Base-by-base conservation (phyloP, 2,329 filamentous ascomycete species). In the Paracamarosporium sp. region DNA sequence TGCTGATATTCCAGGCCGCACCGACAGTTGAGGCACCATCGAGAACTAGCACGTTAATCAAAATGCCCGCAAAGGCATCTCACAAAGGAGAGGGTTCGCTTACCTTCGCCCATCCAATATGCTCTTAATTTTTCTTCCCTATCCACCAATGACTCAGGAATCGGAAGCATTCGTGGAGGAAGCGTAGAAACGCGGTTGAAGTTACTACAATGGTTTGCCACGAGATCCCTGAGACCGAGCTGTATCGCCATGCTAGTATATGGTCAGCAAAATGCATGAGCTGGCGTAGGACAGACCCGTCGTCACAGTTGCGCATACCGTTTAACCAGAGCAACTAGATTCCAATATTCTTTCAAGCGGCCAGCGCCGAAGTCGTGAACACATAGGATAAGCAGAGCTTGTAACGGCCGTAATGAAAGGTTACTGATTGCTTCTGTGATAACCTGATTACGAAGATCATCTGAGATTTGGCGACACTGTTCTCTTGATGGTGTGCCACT, bases 41-140 rank as follows among this genome's bases (percentile, higher is more conserved):
- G 3, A 77, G 65, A 17, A 76, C 61, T 70, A 25, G 12, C 9
- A 3, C 20, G 36, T 51, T 24, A 46, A n/a, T n/a, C n/a, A n/a
- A n/a, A n/a, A n/a, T n/a, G n/a, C n/a, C n/a, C n/a, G n/a, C n/a
- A n/a, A n/a, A n/a, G n/a, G n/a, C n/a, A n/a, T n/a, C n/a, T 24
- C 15, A 17, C 4, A n/a, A 2, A 47, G 27, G n/a, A 47, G 7
- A 24, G 24, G 4, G 17, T 27, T n/a, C 2, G 28, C 38, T 27
- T 47, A 57, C 58, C 56, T 63, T 76, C 71, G 5, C 68, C 72
- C 73, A 76, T 76, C 74, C 75, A 76, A 54, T 73, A 76, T 27
- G 73, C 73, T 55, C 75, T 64, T 17, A 76, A 72, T 30, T 66
- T 64, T 54, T 76, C 75, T 61, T 77, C 74, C 28, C 68, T 66